phyloP scores from a whole-genome alignment of 1,139 yeast species.

The Debaryomyces robertsiae region DNA sequence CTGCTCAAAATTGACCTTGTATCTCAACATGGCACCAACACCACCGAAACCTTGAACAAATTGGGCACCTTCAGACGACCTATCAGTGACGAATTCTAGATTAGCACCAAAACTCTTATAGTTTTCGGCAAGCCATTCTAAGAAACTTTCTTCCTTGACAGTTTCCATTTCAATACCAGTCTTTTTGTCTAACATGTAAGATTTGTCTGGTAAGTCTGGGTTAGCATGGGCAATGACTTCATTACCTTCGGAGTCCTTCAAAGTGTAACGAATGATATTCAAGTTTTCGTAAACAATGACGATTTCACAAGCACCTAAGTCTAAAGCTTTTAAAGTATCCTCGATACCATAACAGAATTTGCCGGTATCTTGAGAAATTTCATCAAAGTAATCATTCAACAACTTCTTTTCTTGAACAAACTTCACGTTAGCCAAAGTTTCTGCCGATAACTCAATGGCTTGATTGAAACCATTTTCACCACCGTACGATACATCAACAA shows the following conservation, averaged over 20 bases:
- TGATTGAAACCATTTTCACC: slow-evolving; percentile 99
- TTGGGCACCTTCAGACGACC: slow-evolving; percentile 97
- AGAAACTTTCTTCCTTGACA: slow-evolving; percentile 75
- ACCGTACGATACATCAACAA: slow-evolving; percentile 97
- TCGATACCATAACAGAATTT: slow-evolving; percentile 97
- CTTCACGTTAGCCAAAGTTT: slow-evolving; percentile 93
- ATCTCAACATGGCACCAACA: slow-evolving; percentile 93
- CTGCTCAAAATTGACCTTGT: slow-evolving; percentile 95
- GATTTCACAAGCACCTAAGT: slow-evolving; percentile 92
- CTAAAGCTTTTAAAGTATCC: slow-evolving; percentile 93
- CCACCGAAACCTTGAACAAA: slow-evolving; percentile 98
- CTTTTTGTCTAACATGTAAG: slow-evolving; percentile 75
- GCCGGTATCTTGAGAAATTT: slow-evolving; percentile 95
- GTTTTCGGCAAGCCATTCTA: slow-evolving; percentile 98
- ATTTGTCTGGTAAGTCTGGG: slow-evolving; percentile 73
- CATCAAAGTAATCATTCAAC: slow-evolving; percentile 88
- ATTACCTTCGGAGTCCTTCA: slow-evolving; percentile 81
- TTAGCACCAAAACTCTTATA: slow-evolving; percentile 93
- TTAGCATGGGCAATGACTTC: slow-evolving; percentile 74
- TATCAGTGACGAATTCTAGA: slow-evolving; percentile 93
- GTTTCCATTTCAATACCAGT: slow-evolving; percentile 91
- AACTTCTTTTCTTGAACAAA: slow-evolving; percentile 98
- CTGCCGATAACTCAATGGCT: slow-evolving; percentile 96
- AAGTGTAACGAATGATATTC: slow-evolving; percentile 78
- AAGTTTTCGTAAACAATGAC: slow-evolving; percentile 91